A percentile compares a stretch with the other conserved stretches of the same genome.
These are phyloP conservation scores for Melaleuca quinquenervia DNA, from an alignment of 345 rosid genomes.

Conservation along the genomic window DNA sequence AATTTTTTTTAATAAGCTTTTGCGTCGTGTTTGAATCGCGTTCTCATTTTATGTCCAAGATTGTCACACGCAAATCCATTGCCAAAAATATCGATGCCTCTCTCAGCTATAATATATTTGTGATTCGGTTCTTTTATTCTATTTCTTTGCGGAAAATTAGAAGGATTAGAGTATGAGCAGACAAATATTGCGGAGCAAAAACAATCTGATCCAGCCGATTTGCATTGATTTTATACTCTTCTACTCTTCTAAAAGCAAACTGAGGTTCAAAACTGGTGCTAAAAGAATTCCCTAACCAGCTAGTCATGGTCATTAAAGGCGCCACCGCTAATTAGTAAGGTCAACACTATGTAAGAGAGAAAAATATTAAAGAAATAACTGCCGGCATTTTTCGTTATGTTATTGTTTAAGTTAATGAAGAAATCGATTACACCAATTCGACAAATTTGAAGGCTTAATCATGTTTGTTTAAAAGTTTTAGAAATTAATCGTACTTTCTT, in stretches of 20 bases:
- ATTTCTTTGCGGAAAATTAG: background rate
- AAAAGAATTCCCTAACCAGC: background rate
- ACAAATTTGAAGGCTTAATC: background rate
- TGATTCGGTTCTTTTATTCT: background rate
- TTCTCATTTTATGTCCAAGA: background rate
- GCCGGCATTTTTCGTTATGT: background rate
- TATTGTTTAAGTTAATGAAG: background rate
- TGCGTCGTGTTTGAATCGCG: background rate
- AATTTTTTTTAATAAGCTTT: background rate
- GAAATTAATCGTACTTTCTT: rapidly evolving
- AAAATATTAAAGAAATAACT: background rate
- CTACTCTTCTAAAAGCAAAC: background rate
- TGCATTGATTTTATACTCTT: background rate
- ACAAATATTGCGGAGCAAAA: background rate
- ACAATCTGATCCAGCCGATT: background rate
- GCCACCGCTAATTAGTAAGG: background rate
- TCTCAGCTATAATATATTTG: background rate
- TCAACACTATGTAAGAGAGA: background rate
- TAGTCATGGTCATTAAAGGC: background rate
- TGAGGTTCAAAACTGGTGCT: background rate
- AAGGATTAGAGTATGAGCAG: background rate
- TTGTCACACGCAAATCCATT: background rate
- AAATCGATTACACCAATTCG: background rate
- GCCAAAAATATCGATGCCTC: background rate
- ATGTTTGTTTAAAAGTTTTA: background rate